Evolutionary conservation across 306 rosid genomes (phyloP).

Genomic region (Vigna unguiculata): DNA sequence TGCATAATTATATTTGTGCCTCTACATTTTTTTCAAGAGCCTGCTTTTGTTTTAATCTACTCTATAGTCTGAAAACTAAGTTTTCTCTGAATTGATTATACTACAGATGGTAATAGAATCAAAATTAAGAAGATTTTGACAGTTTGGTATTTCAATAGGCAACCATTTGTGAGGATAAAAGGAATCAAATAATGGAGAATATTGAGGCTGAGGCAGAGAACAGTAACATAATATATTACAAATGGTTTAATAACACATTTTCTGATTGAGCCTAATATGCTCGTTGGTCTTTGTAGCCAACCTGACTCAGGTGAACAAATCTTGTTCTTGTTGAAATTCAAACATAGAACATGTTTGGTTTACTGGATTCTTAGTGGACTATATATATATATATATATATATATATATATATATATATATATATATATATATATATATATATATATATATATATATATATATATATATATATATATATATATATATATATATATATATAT

Average conservation of each 20-base stretch:
- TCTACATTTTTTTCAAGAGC: not conserved
- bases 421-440: too few relatives aligned
- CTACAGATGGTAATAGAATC: not conserved
- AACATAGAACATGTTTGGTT: conserved; percentile 13
- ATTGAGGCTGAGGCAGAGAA: not conserved
- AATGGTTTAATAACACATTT: not conserved
- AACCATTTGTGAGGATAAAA: not conserved
- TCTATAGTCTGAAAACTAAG: not conserved
- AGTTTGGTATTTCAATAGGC: conserved; percentile 5
- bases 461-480: too few relatives aligned
- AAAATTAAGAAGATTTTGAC: not conserved
- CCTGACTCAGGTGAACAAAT: not conserved
- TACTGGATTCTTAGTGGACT: too few relatives aligned
- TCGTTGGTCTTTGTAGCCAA: conserved; percentile 18
- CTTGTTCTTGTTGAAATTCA: conserved; percentile 7
- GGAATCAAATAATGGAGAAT: conserved; percentile 4
- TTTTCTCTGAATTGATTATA: not conserved
- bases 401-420: too few relatives aligned
- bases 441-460: too few relatives aligned
- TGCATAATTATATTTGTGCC: not conserved
- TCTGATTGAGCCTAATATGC: conserved; percentile 13
- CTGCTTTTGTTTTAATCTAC: not conserved
- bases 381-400: too few relatives aligned
- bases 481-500: too few relatives aligned
- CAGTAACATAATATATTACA: not conserved